Evolutionary conservation across 2,329 filamentous ascomycete species (phyloP).

Genomic region (Fusarium subtropicale): DNA sequence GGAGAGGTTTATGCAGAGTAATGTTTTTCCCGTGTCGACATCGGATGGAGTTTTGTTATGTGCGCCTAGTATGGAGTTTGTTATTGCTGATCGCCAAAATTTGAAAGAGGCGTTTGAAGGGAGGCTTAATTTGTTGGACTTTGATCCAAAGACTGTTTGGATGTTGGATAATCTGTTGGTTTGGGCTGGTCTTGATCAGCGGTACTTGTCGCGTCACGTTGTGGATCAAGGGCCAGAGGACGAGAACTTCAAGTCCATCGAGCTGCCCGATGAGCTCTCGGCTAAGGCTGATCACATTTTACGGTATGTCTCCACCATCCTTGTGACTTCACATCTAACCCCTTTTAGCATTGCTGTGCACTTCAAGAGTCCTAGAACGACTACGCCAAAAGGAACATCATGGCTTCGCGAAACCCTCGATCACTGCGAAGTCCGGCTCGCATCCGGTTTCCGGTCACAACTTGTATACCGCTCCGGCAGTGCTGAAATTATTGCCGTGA

Average conservation of each 20-base stretch:
- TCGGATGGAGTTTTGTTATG: constrained; percentile 26
- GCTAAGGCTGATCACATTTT: constrained; percentile 37
- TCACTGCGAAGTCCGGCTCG: constrained; percentile 30
- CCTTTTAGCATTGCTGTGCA: constrained; percentile 22
- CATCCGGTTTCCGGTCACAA: constrained; percentile 15
- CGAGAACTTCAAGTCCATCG: constrained; percentile 35
- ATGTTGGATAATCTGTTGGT: constrained; percentile 33
- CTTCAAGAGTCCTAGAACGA: constrained; percentile 39
- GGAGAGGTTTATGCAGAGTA: constrained; percentile 24
- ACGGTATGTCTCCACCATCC: constrained; percentile 4
- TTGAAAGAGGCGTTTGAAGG: constrained; percentile 34
- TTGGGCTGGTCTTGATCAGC: constrained; percentile 39
- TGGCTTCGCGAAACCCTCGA: constrained; percentile 34
- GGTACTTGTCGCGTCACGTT: constrained; percentile 39
- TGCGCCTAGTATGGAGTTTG: constrained; percentile 41
- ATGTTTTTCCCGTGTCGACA: constrained; percentile 35
- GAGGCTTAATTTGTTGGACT: constrained; percentile 37
- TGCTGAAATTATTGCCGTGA: constrained; percentile 26
- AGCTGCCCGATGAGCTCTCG: constrained; percentile 29
- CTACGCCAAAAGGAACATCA: constrained; percentile 9
- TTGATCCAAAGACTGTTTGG: constrained; percentile 37
- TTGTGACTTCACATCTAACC: neutral
- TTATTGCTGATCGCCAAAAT: constrained; percentile 34
- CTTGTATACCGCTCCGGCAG: constrained; percentile 27
- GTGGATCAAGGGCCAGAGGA: constrained; percentile 14